Base-by-base conservation (phyloP, 768 basidiomycete genomes). In the Suillus lakei region DNA sequence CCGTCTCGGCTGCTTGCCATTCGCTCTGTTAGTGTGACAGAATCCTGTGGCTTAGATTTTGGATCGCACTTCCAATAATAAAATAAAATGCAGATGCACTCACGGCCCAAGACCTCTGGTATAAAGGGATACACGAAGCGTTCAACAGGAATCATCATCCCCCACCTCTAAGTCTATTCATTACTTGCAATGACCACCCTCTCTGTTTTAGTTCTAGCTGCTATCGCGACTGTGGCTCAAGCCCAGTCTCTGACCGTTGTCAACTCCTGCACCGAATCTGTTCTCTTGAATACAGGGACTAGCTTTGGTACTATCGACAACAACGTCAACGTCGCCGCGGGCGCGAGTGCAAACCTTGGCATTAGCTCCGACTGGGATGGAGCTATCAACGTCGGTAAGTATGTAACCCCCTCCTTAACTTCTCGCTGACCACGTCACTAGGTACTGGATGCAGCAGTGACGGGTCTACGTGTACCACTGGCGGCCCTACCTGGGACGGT, bases 351-450 rank as follows among this genome's bases (percentile, higher is more conserved):
- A 46, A 70, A 79, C 72, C 7, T 75, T 67, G 74, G 71, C 39
- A 76, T 76, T 12, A 77, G 73, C 43, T 69, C 71, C 59, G 61
- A 76, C 71, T 76, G 74, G 74, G 75, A 74, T 6, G 75, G 76
- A 51, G 71, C 74, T 28, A 15, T 76, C 59, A 77, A 76, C 41
- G 73, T 73, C 43, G 74, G 74, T 76, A 56, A 63, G 76, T 64
- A 10, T 41, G 32, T 51, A 0, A 12, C 16, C 5, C 1, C 60
- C 18, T 18, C 4, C 16, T 38, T n/a, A 32, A 18, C 65, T 76
- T 68, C 68, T 28, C 16, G n/a, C 51, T 60, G n/a, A 43, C 39
- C 15, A 6, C 23, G n/a, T 16, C 4, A 34, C 41, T 53, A 76
- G 76, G 75, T 23, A 76, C 76, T 50, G 74, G 75, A 18, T 76